Conservation (phyloP, 768 basidiomycete species). For the Gloeophyllum trabeum region DNA sequence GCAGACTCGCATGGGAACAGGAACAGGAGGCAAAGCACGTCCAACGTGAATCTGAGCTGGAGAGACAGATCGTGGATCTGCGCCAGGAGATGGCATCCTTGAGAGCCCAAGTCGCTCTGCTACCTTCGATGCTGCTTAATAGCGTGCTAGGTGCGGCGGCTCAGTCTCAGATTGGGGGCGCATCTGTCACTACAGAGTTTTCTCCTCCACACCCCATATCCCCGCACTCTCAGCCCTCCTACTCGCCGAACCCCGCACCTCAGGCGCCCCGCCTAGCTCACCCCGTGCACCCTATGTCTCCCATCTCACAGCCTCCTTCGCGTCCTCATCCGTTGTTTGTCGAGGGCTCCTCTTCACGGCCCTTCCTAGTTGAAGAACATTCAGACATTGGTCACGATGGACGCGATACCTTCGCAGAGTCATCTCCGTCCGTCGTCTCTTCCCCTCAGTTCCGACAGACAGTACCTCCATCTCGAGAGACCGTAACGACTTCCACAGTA, state of each 20-base stretch:
- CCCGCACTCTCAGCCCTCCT: constrained; percentile 1
- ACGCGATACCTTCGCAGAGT: too few relatives aligned
- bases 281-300: constrained; percentile 22
- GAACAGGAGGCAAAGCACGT: constrained; percentile 52
- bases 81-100: constrained; percentile 39
- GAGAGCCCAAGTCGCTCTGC: constrained; percentile 24
- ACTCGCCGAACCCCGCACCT: constrained; percentile 1
- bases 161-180: too few relatives aligned
- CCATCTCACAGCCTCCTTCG: constrained; percentile 21
- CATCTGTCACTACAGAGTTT: too few relatives aligned
- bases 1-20: constrained; percentile 57
- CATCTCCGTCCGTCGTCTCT: too few relatives aligned
- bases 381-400: too few relatives aligned
- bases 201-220: constrained; percentile 3
- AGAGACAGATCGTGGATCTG: constrained; percentile 42
- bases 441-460: too few relatives aligned
- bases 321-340: constrained; percentile 21
- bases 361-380: too few relatives aligned
- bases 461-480: too few relatives aligned
- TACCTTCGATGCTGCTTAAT: constrained; percentile 7
- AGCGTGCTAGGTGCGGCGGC: too few relatives aligned
- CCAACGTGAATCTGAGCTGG: constrained; percentile 47
- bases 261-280: neutral
- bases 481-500: too few relatives aligned
- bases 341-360: constrained; percentile 25